These are phyloP conservation scores for Pyrenula aspistea DNA, from an alignment of 495 filamentous ascomycete species.

Conservation along the genomic window DNA sequence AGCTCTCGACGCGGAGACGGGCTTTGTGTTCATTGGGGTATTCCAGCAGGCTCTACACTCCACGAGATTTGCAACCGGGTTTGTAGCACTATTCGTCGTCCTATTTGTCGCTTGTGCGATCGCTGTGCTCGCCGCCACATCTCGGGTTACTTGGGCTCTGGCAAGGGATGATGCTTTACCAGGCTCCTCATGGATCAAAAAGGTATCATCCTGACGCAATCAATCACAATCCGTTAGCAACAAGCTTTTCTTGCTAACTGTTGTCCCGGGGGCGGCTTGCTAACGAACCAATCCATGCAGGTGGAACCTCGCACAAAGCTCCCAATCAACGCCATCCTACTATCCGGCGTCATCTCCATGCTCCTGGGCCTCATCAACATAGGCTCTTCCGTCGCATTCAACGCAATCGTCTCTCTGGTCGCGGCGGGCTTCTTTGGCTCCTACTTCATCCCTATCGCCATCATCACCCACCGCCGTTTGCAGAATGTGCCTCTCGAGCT, in stretches of 20 bases:
- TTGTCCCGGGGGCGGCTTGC: too few species aligned
- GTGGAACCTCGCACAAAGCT: background rate
- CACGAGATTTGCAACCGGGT: conserved; percentile 12
- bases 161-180: conserved; percentile 45
- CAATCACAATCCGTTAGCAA: too few species aligned
- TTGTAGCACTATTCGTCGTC: background rate
- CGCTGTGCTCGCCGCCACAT: conserved; percentile 48
- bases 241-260: too few species aligned
- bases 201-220: too few species aligned
- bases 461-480: conserved; percentile 33
- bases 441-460: conserved; percentile 45
- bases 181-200: conserved; percentile 1
- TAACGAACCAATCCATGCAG: background rate
- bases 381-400: conserved; percentile 46
- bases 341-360: conserved; percentile 25
- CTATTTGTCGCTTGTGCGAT: conserved; percentile 16
- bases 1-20: conserved; percentile 15
- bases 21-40: conserved; percentile 21
- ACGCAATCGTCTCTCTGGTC: conserved; percentile 51
- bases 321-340: conserved; percentile 26
- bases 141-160: conserved; percentile 48
- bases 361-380: conserved; percentile 51
- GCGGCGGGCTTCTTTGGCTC: conserved; percentile 46
- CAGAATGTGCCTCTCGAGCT: conserved; percentile 26
- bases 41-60: conserved; percentile 17